Percentiles rank a stretch among this genome's conserved stretches.
Evolutionary conservation across 305 asterid genomes (phyloP).

Genomic region (Fraxinus nigra): DNA sequence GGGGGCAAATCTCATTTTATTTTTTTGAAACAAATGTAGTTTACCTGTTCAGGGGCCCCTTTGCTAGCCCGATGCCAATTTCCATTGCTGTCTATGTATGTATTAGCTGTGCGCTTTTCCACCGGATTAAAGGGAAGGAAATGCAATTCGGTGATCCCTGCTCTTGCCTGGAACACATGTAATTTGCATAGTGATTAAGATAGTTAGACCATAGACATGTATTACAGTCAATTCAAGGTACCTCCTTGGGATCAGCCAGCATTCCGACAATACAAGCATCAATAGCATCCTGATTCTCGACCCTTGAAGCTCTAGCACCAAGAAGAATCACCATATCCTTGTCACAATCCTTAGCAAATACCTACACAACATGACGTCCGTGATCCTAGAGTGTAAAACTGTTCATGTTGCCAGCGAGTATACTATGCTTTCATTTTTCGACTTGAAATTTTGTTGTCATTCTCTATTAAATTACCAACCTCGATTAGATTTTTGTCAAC

Average conservation of each 20-base stretch:
- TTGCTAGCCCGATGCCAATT: constrained; percentile 73
- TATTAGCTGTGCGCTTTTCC: constrained; percentile 78
- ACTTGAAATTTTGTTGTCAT: neutral
- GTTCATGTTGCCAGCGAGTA: neutral
- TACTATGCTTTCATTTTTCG: neutral
- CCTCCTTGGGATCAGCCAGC: constrained; percentile 48
- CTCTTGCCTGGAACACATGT: constrained; percentile 50
- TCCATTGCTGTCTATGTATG: constrained; percentile 56
- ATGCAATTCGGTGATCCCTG: constrained; percentile 70
- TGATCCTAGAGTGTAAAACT: neutral
- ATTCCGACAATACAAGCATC: constrained; percentile 37
- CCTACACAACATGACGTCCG: constrained; percentile 13
- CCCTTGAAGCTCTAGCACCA: constrained; percentile 42
- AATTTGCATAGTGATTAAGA: neutral
- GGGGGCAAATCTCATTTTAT: neutral
- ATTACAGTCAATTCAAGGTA: constrained; percentile 7
- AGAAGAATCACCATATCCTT: constrained; percentile 31
- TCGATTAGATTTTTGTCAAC: constrained; percentile 58
- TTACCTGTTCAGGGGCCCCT: constrained; percentile 89
- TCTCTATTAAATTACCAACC: constrained; percentile 16
- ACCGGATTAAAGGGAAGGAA: constrained; percentile 75
- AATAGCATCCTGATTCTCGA: constrained; percentile 44
- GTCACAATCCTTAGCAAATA: constrained; percentile 33
- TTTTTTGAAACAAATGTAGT: neutral
- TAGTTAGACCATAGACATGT: neutral